These are phyloP conservation scores for Cystobasidium tubakii DNA, from an alignment of 768 basidiomycete genomes.

Conservation along the genomic window DNA sequence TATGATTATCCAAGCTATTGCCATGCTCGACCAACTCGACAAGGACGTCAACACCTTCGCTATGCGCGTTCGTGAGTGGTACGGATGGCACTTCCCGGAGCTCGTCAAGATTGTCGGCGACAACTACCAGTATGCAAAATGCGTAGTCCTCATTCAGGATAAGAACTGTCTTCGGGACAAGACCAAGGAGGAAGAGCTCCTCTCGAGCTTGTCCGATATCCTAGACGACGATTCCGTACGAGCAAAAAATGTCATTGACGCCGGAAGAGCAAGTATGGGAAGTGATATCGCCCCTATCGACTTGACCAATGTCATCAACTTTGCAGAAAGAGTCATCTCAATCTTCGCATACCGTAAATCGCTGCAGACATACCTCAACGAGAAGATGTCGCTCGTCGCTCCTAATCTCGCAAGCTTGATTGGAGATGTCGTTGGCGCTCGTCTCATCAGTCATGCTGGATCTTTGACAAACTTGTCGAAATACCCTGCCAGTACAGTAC, in stretches of 20 bases:
- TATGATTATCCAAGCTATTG: slow-evolving; percentile 99
- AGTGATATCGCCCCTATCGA: slow-evolving; percentile 83
- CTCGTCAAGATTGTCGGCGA: slow-evolving; percentile 87
- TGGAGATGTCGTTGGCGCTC: slow-evolving; percentile 69
- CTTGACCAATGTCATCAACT: slow-evolving; percentile 88
- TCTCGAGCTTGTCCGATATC: slow-evolving; percentile 69
- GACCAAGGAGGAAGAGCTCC: slow-evolving; percentile 54
- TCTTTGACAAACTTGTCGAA: slow-evolving; percentile 94
- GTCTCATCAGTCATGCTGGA: slow-evolving; percentile 80
- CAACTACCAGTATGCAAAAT: slow-evolving; percentile 85
- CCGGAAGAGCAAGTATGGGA: slow-evolving; percentile 89
- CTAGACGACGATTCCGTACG: slow-evolving; percentile 76
- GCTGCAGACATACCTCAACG: slow-evolving; percentile 74
- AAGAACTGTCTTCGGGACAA: slow-evolving; percentile 60
- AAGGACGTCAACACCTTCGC: slow-evolving; percentile 99
- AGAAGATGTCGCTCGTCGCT: slow-evolving; percentile 97
- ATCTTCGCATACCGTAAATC: slow-evolving; percentile 90
- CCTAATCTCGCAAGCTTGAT: slow-evolving; percentile 85
- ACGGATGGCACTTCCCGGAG: slow-evolving; percentile 98
- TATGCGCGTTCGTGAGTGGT: slow-evolving; percentile 98
- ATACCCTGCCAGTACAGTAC: slow-evolving; percentile 96
- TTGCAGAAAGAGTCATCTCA: slow-evolving; percentile 82
- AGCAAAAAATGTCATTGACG: slow-evolving; percentile 91
- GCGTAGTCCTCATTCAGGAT: slow-evolving; percentile 79
- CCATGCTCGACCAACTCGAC: slow-evolving; percentile 95